Evolutionary conservation across 352 stramenopile genomes (phyloP), one percentile per base, ranked within the genome.

Genomic region (Globisporangium irregulare): DNA sequence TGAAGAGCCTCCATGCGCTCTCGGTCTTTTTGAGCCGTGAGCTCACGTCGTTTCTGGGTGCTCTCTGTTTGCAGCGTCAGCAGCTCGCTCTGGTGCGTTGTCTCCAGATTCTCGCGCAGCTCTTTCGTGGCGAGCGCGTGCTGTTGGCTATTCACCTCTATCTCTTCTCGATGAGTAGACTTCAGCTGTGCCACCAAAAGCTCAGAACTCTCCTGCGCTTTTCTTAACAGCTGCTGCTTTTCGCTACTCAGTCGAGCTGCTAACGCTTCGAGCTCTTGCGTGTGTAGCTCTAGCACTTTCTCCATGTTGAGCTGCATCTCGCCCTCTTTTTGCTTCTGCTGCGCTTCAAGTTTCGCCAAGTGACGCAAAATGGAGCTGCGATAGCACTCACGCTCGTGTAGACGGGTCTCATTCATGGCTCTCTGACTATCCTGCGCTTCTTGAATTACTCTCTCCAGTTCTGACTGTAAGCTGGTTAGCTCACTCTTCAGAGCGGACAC

Each of bases 21-120:
- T 0, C 32, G n/a, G 46, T 93, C 80, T 64, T 86, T 89, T 32
- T 77, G 70, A 1, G 15, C 59, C 1, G 63, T 65, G 15, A 85
- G 24, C 0, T 80, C 71, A 0, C 66, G 71, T 20, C 82, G 48
- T 32, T 84, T 68, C 20, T 79, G 71, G 1, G 70, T 59, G n/a
- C 73, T 75, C 10, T 89, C 76, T 0, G 73, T 54, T 12, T 73
- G 74, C 34, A 79, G 62, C 8, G 71, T 61, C 15, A 84, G 57
- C 4, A 85, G 62, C 25, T 81, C 74, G n/a, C 60, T 65, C 18
- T 76, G 64, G 43, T 79, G 74, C 8, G 70, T 68, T 7, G 10
- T 22, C 22, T 74, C 69, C 3, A 83, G 62, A 20, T 41, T 55
- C 12, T 72, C 50, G 32, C 78, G 71, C 1, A 80, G 66, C n/a